Conservation (phyloP, 2,329 filamentous ascomycete genomes). For the Diaporthe caulivora region DNA sequence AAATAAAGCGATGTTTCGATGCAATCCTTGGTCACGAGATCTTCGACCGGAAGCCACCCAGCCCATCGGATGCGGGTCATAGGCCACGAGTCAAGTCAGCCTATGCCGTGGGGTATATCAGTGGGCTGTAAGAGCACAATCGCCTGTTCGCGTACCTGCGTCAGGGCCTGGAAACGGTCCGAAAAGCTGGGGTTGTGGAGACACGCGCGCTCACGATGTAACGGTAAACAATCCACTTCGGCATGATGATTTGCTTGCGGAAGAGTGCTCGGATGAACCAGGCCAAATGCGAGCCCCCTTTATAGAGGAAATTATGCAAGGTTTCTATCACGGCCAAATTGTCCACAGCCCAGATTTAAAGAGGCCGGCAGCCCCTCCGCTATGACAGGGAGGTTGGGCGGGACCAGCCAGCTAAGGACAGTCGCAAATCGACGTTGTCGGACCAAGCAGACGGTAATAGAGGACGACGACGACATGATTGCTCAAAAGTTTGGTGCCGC, state of each 20-base stretch:
- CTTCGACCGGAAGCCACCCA: conserved; percentile 12
- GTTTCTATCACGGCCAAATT: not conserved
- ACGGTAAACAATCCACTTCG: conserved; percentile 2
- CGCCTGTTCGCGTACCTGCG: conserved; percentile 14
- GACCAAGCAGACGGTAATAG: not conserved
- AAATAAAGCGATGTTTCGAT: not conserved
- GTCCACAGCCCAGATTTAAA: not conserved
- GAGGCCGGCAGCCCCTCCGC: not conserved
- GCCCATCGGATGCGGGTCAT: conserved; percentile 13
- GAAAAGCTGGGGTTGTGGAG: conserved; percentile 27
- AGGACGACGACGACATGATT: not conserved
- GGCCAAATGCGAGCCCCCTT: conserved; percentile 15
- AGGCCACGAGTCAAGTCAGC: conserved; percentile 15
- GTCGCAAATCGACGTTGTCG: not conserved
- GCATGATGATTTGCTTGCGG: conserved; percentile 16
- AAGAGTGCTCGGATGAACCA: conserved; percentile 25
- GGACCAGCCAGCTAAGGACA: not conserved
- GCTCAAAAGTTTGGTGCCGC: not conserved
- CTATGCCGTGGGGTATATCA: conserved; percentile 22
- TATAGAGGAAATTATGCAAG: conserved; percentile 2
- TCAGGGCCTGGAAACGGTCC: conserved; percentile 10
- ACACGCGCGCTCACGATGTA: conserved; percentile 25
- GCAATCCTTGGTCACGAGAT: not conserved
- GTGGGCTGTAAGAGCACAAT: conserved; percentile 6
- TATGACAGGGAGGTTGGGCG: not conserved